Evolutionary conservation across 2,329 filamentous ascomycete species (phyloP).

Genomic region (Pezicula radicicola): DNA sequence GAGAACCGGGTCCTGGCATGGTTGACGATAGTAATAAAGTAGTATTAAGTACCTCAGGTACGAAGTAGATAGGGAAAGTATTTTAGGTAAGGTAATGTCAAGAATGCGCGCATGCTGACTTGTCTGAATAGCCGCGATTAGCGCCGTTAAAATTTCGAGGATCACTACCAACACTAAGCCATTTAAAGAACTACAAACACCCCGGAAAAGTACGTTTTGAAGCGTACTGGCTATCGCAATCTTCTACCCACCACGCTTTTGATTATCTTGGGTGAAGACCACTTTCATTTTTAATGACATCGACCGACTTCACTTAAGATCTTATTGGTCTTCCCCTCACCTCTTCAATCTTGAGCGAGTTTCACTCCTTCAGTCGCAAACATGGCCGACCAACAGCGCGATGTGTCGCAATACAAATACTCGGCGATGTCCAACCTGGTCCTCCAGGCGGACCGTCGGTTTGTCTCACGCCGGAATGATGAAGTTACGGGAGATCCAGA

Average conservation of each 20-base stretch:
- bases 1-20: slow-evolving; percentile 18
- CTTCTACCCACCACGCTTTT: too few species aligned
- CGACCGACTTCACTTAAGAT: neutral
- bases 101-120: neutral
- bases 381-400: slow-evolving; percentile 73
- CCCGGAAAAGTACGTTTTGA: too few species aligned
- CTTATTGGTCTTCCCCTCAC: neutral
- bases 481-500: slow-evolving; percentile 97
- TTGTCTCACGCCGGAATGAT: slow-evolving; percentile 87
- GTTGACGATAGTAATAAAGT: neutral
- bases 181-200: too few species aligned
- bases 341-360: neutral
- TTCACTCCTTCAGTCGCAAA: slow-evolving; percentile 25
- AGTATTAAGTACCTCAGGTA: too few species aligned
- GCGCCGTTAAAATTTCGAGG: too few species aligned
- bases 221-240: too few species aligned
- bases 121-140: too few species aligned
- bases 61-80: too few species aligned
- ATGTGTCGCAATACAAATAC: slow-evolving; percentile 98
- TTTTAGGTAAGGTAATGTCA: too few species aligned
- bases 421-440: slow-evolving; percentile 99
- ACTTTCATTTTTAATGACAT: neutral
- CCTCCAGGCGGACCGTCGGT: slow-evolving; percentile 97
- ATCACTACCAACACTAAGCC: too few species aligned
- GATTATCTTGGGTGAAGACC: too few species aligned